A percentile compares a stretch with the other conserved stretches of the same genome.
These are phyloP conservation scores for Linum usitatissimum DNA, from an alignment of 345 rosid species.

Conservation along the genomic window DNA sequence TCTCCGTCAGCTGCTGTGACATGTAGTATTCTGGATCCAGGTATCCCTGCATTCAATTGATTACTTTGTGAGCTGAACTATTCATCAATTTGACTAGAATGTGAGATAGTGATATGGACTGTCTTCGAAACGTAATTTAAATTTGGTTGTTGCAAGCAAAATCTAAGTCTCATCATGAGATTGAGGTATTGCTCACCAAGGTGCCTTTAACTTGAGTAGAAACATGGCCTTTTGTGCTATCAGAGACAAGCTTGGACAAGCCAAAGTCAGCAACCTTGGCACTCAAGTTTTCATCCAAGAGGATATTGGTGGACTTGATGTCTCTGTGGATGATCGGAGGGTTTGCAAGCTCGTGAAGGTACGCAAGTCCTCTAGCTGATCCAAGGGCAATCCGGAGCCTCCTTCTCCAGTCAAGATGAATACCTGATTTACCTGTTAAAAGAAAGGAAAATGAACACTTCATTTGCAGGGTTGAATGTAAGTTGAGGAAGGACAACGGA, in stretches of 20 bases:
- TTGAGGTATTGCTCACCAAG: conserved; percentile 35
- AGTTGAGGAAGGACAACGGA: neutral
- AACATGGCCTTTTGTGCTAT: conserved; percentile 87
- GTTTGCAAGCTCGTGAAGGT: conserved; percentile 89
- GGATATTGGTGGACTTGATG: conserved; percentile 75
- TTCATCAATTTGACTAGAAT: neutral
- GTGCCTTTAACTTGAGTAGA: conserved; percentile 99
- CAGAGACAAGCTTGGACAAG: conserved; percentile 79
- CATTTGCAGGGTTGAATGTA: neutral
- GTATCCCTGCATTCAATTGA: conserved; percentile 54
- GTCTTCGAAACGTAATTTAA: neutral
- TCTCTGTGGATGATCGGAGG: conserved; percentile 97
- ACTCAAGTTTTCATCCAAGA: conserved; percentile 67
- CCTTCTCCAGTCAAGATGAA: conserved; percentile 76
- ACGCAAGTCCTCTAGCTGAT: conserved; percentile 87
- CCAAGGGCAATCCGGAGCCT: conserved; percentile 81
- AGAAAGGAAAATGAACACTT: neutral
- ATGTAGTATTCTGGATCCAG: conserved; percentile 96
- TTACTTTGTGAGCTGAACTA: neutral
- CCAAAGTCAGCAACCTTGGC: conserved; percentile 98
- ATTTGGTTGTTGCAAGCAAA: neutral
- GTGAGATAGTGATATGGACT: too few relatives aligned
- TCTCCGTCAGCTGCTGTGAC: conserved; percentile 87
- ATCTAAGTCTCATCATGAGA: neutral
- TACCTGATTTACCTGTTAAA: conserved; percentile 50